Evolutionary conservation across 768 basidiomycete genomes (phyloP), one percentile per base, ranked within the genome.

Genomic region (Phlegmacium glaucopus): DNA sequence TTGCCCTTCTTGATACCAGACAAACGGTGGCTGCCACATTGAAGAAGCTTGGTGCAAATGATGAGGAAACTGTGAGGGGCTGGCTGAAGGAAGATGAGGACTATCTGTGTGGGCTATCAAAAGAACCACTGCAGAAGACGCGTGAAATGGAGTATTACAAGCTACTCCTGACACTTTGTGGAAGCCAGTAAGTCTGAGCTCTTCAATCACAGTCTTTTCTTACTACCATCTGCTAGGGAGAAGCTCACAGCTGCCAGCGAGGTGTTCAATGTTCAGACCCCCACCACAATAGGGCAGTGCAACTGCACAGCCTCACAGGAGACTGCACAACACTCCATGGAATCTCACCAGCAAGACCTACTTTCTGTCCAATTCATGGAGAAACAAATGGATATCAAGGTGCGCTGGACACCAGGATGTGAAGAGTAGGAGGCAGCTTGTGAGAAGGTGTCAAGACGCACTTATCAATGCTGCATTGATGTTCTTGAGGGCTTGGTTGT

Each of bases 401-500:
- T 2, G 11, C 25, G 36, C 9, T 51, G 45, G 49, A 25, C 4
- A 15, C 25, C 28, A 2, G 42, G 28, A 12, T 26, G 32, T 3
- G 11, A 6, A 22, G 39, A 45, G 37, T 53, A 47, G 51, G 34
- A 40, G 28, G 48, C 17, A 22, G 39, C 51, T 2, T 38, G 7
- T 8, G 27, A 26, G 32, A 39, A 32, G 47, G 43, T 53, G 13
- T 13, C 10, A 13, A 36, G 10, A 18, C 35, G 48, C 0, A 12
- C 15, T 3, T 53, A 53, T 17, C 51, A 53, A 29, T 38, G 43
- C 11, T 45, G 47, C 26, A 22, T 56, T 0, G 53, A 66, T 41
- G 11, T 4, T 1, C 44, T 61, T 16, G 56, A 65, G 42, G 46
- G 48, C 2, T 47, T 61, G 7, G 42, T 62, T 9, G 53, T 62